Evolutionary conservation across 805 yeast species (phyloP), one percentile per base, ranked within the genome.

Genomic region (Aciculoconidium aculeatum): DNA sequence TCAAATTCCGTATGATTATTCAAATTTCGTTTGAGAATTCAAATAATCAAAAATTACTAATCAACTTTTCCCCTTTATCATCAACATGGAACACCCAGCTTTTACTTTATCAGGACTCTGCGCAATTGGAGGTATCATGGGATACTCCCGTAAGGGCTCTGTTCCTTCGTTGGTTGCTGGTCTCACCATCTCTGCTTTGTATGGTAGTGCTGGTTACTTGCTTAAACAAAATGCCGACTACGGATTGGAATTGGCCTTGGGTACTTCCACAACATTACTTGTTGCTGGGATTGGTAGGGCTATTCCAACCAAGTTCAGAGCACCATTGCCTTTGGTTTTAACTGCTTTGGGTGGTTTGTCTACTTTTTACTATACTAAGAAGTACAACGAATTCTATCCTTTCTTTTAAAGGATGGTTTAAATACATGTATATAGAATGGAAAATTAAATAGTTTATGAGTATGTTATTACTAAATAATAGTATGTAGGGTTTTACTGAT

Each of bases 81-180:
- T 17, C 28, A 36, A 17, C 15, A 62, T 64, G 92, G 94, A 83
- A 60, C 92, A 81, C 52, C 88, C 87, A 32, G 76, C 85, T 31
- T 74, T 65, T 44, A 77, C 88, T 12, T 66, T 82, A 43, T 74
- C 86, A 14, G 83, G 77, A 9, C 69, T 81, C 39, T 66, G 81
- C 44, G 67, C 79, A 31, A 51, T 73, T 31, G 92, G 92, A 31
- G 94, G 92, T 28, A 40, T 72, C 21, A 70, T 76, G 57, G 92
- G 92, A 21, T 83, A 61, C 55, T 46, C 58, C 56, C 72, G 68
- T 41, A 80, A 81, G 44, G 72, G 80, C 8, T 83, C 95, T 2
- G 48, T 79, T 20, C 94, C 94, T 13, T 85, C 95, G 0, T 65
- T 88, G 31, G 58, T 75, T 27, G 95, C 90, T 1, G 96, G 96